A percentile compares a stretch with the other conserved stretches of the same genome.
phyloP scores from a whole-genome alignment of 192 early-diverging fungal species.

The Diversispora epigaea region DNA sequence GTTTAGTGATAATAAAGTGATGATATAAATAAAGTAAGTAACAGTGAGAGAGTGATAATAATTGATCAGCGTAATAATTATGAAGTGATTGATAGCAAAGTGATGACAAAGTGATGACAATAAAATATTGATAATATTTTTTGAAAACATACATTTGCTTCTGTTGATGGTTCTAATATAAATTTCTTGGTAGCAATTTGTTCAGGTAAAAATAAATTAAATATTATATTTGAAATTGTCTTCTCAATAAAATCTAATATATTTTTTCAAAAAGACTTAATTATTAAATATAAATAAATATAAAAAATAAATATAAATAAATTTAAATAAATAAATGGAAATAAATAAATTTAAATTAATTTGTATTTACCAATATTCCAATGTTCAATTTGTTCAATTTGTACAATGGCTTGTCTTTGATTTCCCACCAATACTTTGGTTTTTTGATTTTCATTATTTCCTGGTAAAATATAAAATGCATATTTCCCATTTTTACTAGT shows the following conservation, averaged over 20 bases:
- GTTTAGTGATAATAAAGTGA: too few species aligned
- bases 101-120: too few species aligned
- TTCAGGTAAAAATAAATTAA: slow-evolving; percentile 37
- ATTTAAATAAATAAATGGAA: not conserved
- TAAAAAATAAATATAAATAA: not conserved
- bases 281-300: too few species aligned
- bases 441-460: not conserved
- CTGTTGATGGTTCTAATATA: slow-evolving; percentile 1
- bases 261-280: too few species aligned
- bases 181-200: slow-evolving; percentile 33
- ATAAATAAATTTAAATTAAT: not conserved
- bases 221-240: slow-evolving; percentile 32
- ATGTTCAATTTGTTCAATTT: slow-evolving; percentile 20
- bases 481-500: slow-evolving; percentile 37
- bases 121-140: not conserved
- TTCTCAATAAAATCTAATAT: slow-evolving; percentile 36
- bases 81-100: too few species aligned
- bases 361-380: slow-evolving; percentile 38
- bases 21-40: not conserved
- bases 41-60: not conserved
- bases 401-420: slow-evolving; percentile 39
- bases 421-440: slow-evolving; percentile 33
- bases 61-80: not conserved
- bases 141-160: slow-evolving; percentile 29
- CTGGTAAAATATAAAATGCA: slow-evolving; percentile 40